A percentile compares a stretch with the other conserved stretches of the same genome.
phyloP scores from a whole-genome alignment of 805 yeast genomes.

The Scheffersomyces spartinae region DNA sequence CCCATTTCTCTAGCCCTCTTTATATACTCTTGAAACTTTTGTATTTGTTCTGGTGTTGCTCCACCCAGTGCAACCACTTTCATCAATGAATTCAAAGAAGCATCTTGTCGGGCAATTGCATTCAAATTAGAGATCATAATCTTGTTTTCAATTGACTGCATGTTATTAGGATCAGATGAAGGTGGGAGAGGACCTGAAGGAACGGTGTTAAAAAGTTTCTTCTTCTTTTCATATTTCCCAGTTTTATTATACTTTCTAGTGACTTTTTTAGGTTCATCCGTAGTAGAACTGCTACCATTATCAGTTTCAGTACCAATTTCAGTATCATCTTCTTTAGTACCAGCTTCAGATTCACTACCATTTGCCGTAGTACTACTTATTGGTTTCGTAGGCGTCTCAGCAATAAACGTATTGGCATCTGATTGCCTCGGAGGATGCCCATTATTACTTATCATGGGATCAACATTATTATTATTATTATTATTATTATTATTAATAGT shows the following conservation, averaged over 20 bases:
- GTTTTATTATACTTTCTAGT: constrained; percentile 1
- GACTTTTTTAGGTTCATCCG: neutral
- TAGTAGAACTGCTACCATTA: neutral
- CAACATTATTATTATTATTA: constrained; percentile 2
- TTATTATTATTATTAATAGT: constrained; percentile 1
- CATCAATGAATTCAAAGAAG: constrained; percentile 62
- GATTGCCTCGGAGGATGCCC: neutral
- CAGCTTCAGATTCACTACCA: constrained; percentile 1
- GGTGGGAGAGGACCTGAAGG: constrained; percentile 10
- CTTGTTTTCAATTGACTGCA: constrained; percentile 54
- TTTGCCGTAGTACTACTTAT: neutral
- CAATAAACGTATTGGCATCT: neutral
- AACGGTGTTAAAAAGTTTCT: too few relatives aligned
- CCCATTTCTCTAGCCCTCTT: constrained; percentile 72
- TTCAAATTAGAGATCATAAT: constrained; percentile 81
- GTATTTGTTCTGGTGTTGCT: constrained; percentile 62
- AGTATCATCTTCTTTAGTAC: neutral
- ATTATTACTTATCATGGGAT: constrained; percentile 1
- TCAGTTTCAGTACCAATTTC: neutral
- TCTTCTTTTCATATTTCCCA: too few relatives aligned
- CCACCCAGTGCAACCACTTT: constrained; percentile 75
- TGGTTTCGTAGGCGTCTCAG: constrained; percentile 1
- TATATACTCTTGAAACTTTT: constrained; percentile 71
- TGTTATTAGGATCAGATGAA: constrained; percentile 21
- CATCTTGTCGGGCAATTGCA: constrained; percentile 66